These are phyloP conservation scores for Excoecaria cochinchinensis DNA, from an alignment of 345 rosid species.

Conservation along the genomic window DNA sequence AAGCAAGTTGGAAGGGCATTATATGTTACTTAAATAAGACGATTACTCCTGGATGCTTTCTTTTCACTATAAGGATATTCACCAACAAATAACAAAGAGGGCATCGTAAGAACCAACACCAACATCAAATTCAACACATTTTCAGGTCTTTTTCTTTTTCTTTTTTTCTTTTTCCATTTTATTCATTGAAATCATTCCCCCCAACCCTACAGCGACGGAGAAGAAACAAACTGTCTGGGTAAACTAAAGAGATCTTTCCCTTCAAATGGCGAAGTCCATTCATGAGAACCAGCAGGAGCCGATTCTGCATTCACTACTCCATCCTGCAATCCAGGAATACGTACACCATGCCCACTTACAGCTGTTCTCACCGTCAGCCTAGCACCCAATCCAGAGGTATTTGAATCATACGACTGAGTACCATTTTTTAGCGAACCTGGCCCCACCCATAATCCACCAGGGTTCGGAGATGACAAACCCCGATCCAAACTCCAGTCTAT, in stretches of 20 bases:
- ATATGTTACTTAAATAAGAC: not conserved
- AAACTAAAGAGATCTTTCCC: constrained; percentile 86
- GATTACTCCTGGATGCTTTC: not conserved
- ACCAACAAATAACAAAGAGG: constrained; percentile 27
- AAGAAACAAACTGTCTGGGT: constrained; percentile 77
- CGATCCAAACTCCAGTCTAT: constrained; percentile 85
- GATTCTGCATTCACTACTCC: constrained; percentile 38
- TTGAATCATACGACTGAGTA: constrained; percentile 36
- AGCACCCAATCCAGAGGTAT: constrained; percentile 32
- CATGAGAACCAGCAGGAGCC: constrained; percentile 46
- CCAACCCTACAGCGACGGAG: constrained; percentile 68
- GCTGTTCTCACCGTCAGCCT: constrained; percentile 44
- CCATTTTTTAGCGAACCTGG: constrained; percentile 36
- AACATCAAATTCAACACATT: constrained; percentile 50
- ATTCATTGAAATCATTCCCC: constrained; percentile 36
- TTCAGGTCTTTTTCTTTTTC: constrained; percentile 6
- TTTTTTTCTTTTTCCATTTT: constrained; percentile 25
- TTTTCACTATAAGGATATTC: constrained; percentile 25
- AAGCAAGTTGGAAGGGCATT: not conserved
- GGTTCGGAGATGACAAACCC: constrained; percentile 41
- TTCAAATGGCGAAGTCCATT: constrained; percentile 91
- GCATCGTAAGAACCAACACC: constrained; percentile 39
- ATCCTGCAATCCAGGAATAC: constrained; percentile 47
- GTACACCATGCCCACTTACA: constrained; percentile 36
- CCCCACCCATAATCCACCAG: constrained; percentile 45